Conservation (phyloP, 1,284 basidiomycete genomes). For the Cryptococcus sp. region DNA sequence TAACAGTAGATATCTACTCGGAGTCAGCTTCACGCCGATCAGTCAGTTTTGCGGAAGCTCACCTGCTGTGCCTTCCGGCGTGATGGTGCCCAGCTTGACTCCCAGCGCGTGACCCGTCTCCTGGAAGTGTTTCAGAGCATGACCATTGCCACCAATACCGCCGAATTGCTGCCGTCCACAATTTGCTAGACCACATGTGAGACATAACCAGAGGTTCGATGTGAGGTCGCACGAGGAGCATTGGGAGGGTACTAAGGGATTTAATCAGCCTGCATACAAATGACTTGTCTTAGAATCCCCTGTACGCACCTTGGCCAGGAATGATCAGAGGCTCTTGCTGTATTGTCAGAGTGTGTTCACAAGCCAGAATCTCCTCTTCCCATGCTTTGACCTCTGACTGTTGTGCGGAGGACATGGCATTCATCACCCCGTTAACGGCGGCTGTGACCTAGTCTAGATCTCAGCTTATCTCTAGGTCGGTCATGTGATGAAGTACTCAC, state of each 20-base stretch:
- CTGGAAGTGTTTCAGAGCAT: constrained; percentile 81
- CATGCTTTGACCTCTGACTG: constrained; percentile 95
- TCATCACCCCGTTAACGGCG: constrained; percentile 73
- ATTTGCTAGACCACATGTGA: constrained; percentile 90
- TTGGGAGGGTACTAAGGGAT: constrained; percentile 63
- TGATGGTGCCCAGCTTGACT: constrained; percentile 96
- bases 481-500: constrained; percentile 29
- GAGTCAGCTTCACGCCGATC: not conserved
- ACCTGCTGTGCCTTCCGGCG: constrained; percentile 90
- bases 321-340: constrained; percentile 61
- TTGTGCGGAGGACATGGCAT: constrained; percentile 81
- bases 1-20: constrained; percentile 89
- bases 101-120: constrained; percentile 77
- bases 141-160: constrained; percentile 83
- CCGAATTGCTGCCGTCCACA: constrained; percentile 90
- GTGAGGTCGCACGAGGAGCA: constrained; percentile 78
- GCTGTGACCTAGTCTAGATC: constrained; percentile 57
- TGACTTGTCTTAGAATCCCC: not conserved
- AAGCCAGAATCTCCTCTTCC: constrained; percentile 90
- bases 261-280: constrained; percentile 36
- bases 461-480: not conserved
- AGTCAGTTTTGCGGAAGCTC: constrained; percentile 20
- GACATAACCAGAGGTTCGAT: constrained; percentile 92
- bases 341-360: constrained; percentile 82
- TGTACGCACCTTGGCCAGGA: constrained; percentile 36